phyloP scores from a whole-genome alignment of 176 grass and related monocot genomes.

The Carex parvula region DNA sequence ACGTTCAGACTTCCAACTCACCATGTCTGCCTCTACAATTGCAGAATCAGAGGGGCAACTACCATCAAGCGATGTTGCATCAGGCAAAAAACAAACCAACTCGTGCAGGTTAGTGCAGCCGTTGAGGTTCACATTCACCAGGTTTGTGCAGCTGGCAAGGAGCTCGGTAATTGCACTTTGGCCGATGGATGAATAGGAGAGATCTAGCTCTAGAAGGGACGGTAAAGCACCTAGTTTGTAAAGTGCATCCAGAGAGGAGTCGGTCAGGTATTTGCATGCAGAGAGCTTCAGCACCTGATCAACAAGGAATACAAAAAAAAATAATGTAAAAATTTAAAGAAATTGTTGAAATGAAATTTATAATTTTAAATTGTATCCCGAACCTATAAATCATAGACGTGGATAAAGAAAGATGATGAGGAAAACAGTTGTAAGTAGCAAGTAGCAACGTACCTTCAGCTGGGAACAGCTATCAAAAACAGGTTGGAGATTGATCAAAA shows the following conservation, averaged over 20 bases:
- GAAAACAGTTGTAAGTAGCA: background rate
- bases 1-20: conserved; percentile 31
- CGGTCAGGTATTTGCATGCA: conserved; percentile 86
- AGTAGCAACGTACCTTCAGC: conserved; percentile 46
- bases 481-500: conserved; percentile 79
- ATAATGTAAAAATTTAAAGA: background rate
- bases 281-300: conserved; percentile 80
- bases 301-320: background rate
- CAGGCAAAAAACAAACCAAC: conserved; percentile 58
- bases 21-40: conserved; percentile 25
- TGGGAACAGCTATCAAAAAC: conserved; percentile 78
- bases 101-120: conserved; percentile 82
- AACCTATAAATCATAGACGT: too few relatives aligned
- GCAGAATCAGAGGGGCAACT: conserved; percentile 25
- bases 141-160: conserved; percentile 71
- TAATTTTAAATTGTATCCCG: background rate
- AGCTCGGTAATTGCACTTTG: conserved; percentile 67
- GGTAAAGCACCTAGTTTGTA: conserved; percentile 74
- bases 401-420: too few relatives aligned
- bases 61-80: conserved; percentile 50
- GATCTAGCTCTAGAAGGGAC: conserved; percentile 77
- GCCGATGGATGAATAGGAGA: conserved; percentile 92
- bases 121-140: conserved; percentile 87
- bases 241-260: conserved; percentile 77
- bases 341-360: background rate